Evolutionary conservation across 768 basidiomycete species (phyloP), one percentile per base, ranked within the genome.

Genomic region (Aureoboletus auriporus): DNA sequence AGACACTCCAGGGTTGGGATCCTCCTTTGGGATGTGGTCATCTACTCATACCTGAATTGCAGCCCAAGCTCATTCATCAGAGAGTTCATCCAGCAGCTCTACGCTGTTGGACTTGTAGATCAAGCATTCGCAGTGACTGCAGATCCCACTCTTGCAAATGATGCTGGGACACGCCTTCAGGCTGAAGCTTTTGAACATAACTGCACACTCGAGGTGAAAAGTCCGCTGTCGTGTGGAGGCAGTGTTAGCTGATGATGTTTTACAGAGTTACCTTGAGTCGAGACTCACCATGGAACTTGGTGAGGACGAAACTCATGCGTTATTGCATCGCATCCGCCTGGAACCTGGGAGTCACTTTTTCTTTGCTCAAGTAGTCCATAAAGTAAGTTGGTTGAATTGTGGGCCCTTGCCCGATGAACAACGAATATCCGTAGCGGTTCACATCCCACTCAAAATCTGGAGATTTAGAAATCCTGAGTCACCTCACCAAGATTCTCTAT

Each of bases 401-500:
- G 6, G 27, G 27, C 16, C 26, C 29, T 31, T 46, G 43, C 11
- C 23, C 20, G n/a, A 12, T 42, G 35, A 20, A 16, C 16, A 20
- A 49, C 34, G n/a, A 43, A 30, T 29, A 20, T 50, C 45, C 42
- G 37, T 56, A 92, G 89, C 75, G 79, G 33, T 85, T 88, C 57
- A 65, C 70, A n/a, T 64, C 70, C 8, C 71, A 79, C 20, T 71
- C 77, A 8, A 69, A 69, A 27, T 67, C 75, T 16, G 68, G 77
- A 31, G 86, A 92, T 50, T 73, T 86, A 5, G 88, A 90, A 61
- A 66, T 79, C 13, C 69, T 91, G 36, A 80, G 88, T 44, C 78
- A 80, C 55, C 67, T 87, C n/a, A 88, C 84, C 63, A 82, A 78
- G 61, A 62, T 82, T 17, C 72, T 92, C 9, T 82, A 78, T 53